phyloP scores from a whole-genome alignment of 331 rosid genomes.

The Rhamnella rubrinervis region DNA sequence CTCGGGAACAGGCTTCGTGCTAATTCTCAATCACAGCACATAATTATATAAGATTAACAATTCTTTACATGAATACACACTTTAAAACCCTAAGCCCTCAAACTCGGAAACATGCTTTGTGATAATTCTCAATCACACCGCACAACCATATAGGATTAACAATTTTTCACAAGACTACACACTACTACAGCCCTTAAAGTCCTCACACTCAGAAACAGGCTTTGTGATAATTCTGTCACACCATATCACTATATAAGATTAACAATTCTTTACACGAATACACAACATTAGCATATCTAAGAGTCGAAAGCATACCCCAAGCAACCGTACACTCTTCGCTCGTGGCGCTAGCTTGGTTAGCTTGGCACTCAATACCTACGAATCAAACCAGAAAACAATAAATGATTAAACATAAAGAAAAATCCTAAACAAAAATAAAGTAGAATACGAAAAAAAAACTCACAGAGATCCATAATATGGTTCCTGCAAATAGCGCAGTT shows the following conservation, averaged over 20 bases:
- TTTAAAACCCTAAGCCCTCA: too few species aligned
- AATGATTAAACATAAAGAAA: not conserved
- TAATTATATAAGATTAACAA: too few species aligned
- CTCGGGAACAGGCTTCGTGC: too few species aligned
- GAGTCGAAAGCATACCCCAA: slow-evolving; percentile 62
- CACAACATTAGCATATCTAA: not conserved
- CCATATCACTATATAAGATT: not conserved
- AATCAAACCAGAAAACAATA: slow-evolving; percentile 7
- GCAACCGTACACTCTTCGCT: slow-evolving; percentile 92
- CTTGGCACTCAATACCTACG: slow-evolving; percentile 91
- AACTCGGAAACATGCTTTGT: too few species aligned
- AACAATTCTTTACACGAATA: not conserved
- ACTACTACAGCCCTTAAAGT: too few species aligned
- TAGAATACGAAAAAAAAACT: slow-evolving; percentile 4
- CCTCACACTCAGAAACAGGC: too few species aligned
- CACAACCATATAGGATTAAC: too few species aligned
- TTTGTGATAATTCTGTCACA: too few species aligned
- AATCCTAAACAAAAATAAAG: not conserved
- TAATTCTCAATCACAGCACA: too few species aligned
- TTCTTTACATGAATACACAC: too few species aligned
- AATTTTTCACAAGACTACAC: too few species aligned
- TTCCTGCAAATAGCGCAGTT: slow-evolving; percentile 97
- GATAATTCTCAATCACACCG: too few species aligned
- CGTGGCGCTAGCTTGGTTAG: slow-evolving; percentile 92
- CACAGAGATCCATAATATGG: slow-evolving; percentile 99